Conservation (phyloP, 108 stramenopile species). For the Nannochloropsis salina region DNA sequence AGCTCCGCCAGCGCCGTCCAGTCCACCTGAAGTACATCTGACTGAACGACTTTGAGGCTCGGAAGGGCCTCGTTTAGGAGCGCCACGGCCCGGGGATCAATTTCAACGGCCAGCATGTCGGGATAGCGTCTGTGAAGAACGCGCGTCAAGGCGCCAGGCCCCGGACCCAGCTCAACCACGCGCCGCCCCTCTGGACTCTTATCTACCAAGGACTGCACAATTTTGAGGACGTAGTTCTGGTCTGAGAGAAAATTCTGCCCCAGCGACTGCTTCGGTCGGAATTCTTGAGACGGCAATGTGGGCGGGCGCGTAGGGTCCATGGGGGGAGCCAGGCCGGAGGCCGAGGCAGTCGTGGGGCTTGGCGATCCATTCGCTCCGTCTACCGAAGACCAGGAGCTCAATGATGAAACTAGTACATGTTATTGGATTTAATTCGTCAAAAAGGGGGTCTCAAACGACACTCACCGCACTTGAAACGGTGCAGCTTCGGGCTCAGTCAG, state of each 20-base stretch:
- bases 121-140: constrained; percentile 69
- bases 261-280: constrained; percentile 77
- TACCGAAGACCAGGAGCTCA: not conserved
- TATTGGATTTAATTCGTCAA: too few species aligned
- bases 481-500: not conserved
- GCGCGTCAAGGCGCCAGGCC: constrained; percentile 85
- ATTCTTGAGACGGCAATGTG: constrained; percentile 32
- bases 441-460: too few species aligned
- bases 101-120: constrained; percentile 81
- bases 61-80: constrained; percentile 57
- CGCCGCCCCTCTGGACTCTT: constrained; percentile 59
- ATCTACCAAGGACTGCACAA: constrained; percentile 70
- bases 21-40: constrained; percentile 80
- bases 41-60: constrained; percentile 47
- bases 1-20: constrained; percentile 69
- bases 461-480: not conserved
- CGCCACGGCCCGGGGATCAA: constrained; percentile 79
- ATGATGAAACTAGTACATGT: too few species aligned
- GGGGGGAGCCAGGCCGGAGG: not conserved
- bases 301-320: not conserved
- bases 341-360: not conserved
- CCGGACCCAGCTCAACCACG: constrained; percentile 84
- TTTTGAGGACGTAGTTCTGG: constrained; percentile 86
- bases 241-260: constrained; percentile 92
- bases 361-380: not conserved